Base-by-base conservation (phyloP, 805 yeast species). In the Candida pini region DNA sequence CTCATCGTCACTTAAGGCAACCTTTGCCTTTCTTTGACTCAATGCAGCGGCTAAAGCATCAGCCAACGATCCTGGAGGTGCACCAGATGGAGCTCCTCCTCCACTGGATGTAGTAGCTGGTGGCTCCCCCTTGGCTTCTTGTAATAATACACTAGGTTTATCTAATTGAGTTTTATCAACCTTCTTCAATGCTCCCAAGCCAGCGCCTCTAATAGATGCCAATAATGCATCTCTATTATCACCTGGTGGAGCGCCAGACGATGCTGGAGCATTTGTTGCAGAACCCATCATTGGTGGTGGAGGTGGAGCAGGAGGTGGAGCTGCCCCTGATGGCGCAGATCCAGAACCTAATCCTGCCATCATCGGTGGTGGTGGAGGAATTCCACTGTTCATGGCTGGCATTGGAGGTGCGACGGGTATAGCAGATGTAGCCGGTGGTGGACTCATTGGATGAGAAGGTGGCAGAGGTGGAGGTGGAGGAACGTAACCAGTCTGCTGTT, bases 161-260 rank as follows among this genome's bases (percentile, higher is more conserved):
- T 89, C 96, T 26, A 87, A 63, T 48, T 82, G 88, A 0, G 86
- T 60, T 58, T 88, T 90, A 57, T 90, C 97, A 2, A 82, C 81
- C 54, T 80, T 86, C 44, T 69, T 76, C 45, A 90, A 69, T 5
- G 75, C 51, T 0, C 81, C 80, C 4, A 89, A 25, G 24, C 90
- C 89, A 0, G 96, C 79, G 25, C 80, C 76, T 47, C 96, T 70
- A 46, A 90, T 90, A 1, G 97, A 86, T 0, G 94, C 84, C 40
- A 90, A 64, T 27, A 90, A 67, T 0, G 95, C 95, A 56, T 84
- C 95, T 47, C 95, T 67, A 0, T 79, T 80, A 2, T 65, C 61
- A 45, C 71, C 88, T 63, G 76, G 35, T 43, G 51, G 36, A 5
- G 25, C 25, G 10, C 23, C 23, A 51, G 68, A 43, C 34, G 60